Base-by-base conservation (phyloP, 129 eudicot species). In the Pittosporum tobira region DNA sequence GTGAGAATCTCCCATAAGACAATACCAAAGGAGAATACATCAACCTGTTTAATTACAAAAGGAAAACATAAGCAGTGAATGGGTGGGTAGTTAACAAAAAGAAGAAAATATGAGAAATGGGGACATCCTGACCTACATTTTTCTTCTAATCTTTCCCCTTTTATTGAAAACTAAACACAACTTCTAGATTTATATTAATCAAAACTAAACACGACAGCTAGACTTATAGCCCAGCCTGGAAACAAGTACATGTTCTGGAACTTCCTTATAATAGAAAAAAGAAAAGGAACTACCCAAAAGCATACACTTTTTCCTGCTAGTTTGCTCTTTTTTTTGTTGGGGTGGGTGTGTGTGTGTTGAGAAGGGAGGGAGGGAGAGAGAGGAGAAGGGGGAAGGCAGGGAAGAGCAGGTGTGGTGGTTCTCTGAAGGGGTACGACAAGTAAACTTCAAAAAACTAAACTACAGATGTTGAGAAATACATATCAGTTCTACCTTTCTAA, bases 1-100 rank as follows among this genome's bases (percentile, higher is more conserved):
- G 97, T 88, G 58, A 88, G 81, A 53, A 88, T 81, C 80, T 88
- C 97, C 97, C 97, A 88, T 69, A 88, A 72, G 65, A 88, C 88
- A 59, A 88, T 88, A 27, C 97, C 97, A 43, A 84, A 88, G 28
- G 97, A 88, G 70, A 88, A 88, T 28, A 88, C 95, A 50, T 88
- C 97, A 55, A 88, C 97, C 97, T 88, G 88, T 44, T 48, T 56
- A 24, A 40, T 26, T 38, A 46, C 10, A 26, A 24, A 15, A 24
- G 15, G 55, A 51, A 3, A 29, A 31, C 23, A 66, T 45, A 44
- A 38, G 50, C 19, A 65, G 30, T 48, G 37, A 60, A 55, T 24
- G 22, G 27, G 20, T 28, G 22, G n/a, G 4, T 13, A 57, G 22
- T 12, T 15, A 30, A 29, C 34, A 57, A 48, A 62, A 30, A 19